Base-by-base conservation (phyloP, 1,284 basidiomycete species). In the Irpex rosettiformis region DNA sequence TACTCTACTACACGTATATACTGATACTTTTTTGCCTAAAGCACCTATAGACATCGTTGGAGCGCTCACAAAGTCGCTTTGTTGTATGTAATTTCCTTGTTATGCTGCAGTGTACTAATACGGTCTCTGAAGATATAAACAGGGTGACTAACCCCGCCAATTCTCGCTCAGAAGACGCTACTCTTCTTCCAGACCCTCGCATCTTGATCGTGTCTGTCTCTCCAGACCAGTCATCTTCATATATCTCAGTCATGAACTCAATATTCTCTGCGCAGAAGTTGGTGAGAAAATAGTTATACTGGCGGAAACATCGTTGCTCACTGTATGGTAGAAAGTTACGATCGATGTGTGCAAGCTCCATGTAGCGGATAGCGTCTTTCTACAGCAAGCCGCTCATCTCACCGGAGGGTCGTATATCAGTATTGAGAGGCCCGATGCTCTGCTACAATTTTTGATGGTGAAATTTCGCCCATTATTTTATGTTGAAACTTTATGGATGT, bases 211-310 rank as follows among this genome's bases (percentile, higher is more conserved):
- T 99, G 55, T 96, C 94, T 57, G 94, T 95, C 45, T 97, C 96
- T 0, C 92, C 92, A 1, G 91, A 95, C 73, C 80, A 89, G 16
- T 89, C 92, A 5, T 84, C 88, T 1, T 91, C 93, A 27, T 96
- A 96, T 72, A 96, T 99, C 55, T 93, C 96, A 10, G 87, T 99
- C 72, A 99, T 99, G 97, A 99, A 99, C 72, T 91, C 94, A 58
- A 98, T 99, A 55, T 99, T 99, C 75, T 96, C 95, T 2, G 97
- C 97, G 1, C 97, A 99, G 72, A 99, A 99, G 76, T 81, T 94
- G 59, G 94, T 91, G 62, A 66, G 84, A 75, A n/a, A n/a, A n/a
- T 56, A 40, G 22, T 58, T 59, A 18, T 47, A 47, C 5, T 47
- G 18, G 30, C 43, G 29, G 48, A 53, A 51, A 37, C 58, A 18